Percentiles rank a stretch among this genome's conserved stretches.
phyloP scores from a whole-genome alignment of 495 filamentous ascomycete genomes.

The Zalerion maritima region DNA sequence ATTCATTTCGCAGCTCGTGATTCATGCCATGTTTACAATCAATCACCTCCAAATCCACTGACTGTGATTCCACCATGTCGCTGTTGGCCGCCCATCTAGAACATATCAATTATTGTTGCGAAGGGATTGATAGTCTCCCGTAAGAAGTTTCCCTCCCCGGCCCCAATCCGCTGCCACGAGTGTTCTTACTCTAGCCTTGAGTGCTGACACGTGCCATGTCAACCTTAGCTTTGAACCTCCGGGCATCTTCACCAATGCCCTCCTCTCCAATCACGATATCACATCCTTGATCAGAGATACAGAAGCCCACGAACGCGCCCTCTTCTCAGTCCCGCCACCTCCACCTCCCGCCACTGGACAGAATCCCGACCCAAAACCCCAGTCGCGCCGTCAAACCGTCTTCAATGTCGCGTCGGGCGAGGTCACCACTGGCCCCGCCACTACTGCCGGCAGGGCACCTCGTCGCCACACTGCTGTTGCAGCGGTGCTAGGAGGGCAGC shows the following conservation, averaged over 20 bases:
- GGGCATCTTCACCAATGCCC: constrained; percentile 92
- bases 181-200: no score
- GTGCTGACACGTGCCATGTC: neutral
- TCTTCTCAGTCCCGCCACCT: constrained; percentile 77
- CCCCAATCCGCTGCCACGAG: neutral
- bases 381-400: constrained; percentile 34
- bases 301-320: constrained; percentile 83
- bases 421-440: constrained; percentile 33
- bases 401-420: constrained; percentile 41
- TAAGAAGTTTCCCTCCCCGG: constrained; percentile 23
- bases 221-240: constrained; percentile 64
- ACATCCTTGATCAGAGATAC: constrained; percentile 91
- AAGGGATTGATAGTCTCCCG: constrained; percentile 74
- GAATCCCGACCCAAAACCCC: constrained; percentile 17
- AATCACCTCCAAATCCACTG: constrained; percentile 1
- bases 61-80: constrained; percentile 37
- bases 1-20: neutral
- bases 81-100: constrained; percentile 75
- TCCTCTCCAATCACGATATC: constrained; percentile 78
- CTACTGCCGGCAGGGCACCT: constrained; percentile 32
- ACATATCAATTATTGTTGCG: constrained; percentile 73
- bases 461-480: constrained; percentile 75
- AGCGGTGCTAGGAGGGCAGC: constrained; percentile 71
- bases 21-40: constrained; percentile 6
- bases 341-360: constrained; percentile 25